Evolutionary conservation across 2,329 filamentous ascomycete species (phyloP), one percentile per base, ranked within the genome.

Genomic region (Cladorrhinum sp.): DNA sequence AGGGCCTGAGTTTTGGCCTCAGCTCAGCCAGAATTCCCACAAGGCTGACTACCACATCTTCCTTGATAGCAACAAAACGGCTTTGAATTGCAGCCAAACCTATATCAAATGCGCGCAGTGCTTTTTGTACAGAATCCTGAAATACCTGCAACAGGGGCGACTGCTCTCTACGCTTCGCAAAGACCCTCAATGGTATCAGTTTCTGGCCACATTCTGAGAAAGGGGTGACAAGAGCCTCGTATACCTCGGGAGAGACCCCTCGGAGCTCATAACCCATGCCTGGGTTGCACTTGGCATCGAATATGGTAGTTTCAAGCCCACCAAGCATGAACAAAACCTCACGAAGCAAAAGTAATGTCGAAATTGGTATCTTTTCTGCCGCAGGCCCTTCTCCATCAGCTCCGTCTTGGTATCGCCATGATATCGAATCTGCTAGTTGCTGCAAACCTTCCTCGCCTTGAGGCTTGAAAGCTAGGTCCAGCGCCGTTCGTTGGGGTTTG

Each of bases 321-420:
- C 86, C 84, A 0, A 98, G 81, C 91, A 97, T 96, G 68, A 91
- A 93, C 0, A 97, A 78, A 0, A 86, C 84, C 69, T 98, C 92
- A 52, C 92, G 85, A 24, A 93, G 77, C 10, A 87, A 78, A 64
- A 93, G 86, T 1, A 90, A 77, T 71, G 96, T 93, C 0, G 89
- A 84, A 5, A 93, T 77, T 1, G 74, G 68, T 0, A 77, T 72
- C 59, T 80, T 80, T 29, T 73, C 74, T 0, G 73, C 62, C 32
- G 68, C 70, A 0, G 71, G 73, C 9, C 68, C 62, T 2, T 70
- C 54, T 20, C 78, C 75, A 55, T 64, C 67, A 25, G 64, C 60
- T 20, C 41, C 16, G 16, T 12, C 16, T 16, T 45, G 16, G 25
- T 68, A 59, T 58, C 78, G 72, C 82, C 82, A 85, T 13, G 76